phyloP scores from a whole-genome alignment of 345 rosid genomes.

The Anastatica hierochuntica region DNA sequence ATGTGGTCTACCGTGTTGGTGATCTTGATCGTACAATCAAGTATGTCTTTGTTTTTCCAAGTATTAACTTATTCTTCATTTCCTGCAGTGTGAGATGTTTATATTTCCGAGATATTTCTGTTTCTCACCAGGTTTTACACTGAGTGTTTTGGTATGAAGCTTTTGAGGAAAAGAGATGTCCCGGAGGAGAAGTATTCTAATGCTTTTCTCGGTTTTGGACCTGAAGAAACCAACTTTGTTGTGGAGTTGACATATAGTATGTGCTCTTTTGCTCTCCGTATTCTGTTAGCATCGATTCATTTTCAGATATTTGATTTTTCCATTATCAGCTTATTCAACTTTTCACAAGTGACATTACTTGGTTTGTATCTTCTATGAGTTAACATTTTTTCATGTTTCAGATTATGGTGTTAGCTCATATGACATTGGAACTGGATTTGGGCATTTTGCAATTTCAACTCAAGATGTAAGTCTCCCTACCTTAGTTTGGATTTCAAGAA shows the following conservation, averaged over 20 bases:
- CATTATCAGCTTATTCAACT: background rate
- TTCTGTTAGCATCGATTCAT: background rate
- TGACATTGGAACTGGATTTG: slow-evolving; percentile 92
- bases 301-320: background rate
- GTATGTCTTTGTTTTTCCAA: slow-evolving; percentile 28
- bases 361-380: background rate
- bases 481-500: background rate
- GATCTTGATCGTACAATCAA: slow-evolving; percentile 84
- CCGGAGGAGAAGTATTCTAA: slow-evolving; percentile 91
- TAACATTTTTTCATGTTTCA: slow-evolving; percentile 16
- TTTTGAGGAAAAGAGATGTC: slow-evolving; percentile 78
- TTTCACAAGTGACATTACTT: background rate
- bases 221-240: slow-evolving; percentile 67
- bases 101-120: background rate
- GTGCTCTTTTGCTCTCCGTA: slow-evolving; percentile 7
- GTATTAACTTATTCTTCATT: background rate
- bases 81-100: background rate
- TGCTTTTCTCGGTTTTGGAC: slow-evolving; percentile 90
- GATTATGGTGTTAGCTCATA: slow-evolving; percentile 83
- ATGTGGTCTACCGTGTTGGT: slow-evolving; percentile 84
- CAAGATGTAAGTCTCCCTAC: slow-evolving; percentile 46
- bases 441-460: slow-evolving; percentile 88
- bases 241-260: slow-evolving; percentile 85
- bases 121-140: slow-evolving; percentile 57
- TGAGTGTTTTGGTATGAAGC: slow-evolving; percentile 85